Evolutionary conservation across 345 rosid species (phyloP).

Genomic region (Pistacia vera): DNA sequence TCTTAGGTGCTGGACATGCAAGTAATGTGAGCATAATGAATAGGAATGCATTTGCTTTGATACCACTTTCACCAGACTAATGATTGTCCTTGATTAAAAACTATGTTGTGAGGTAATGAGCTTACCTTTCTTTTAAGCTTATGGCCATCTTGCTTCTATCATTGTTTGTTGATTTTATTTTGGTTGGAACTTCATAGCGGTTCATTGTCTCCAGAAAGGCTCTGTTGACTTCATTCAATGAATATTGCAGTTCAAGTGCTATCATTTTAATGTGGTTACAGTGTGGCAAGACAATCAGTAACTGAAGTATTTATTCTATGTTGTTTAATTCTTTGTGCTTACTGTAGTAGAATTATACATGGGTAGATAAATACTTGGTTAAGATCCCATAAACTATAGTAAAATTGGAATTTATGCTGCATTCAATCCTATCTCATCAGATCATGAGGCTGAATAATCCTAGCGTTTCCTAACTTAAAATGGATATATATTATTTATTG

Average conservation of each 20-base stretch:
- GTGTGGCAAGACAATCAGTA: not conserved
- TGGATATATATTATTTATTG: not conserved
- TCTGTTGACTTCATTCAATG: too few relatives aligned
- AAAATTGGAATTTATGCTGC: not conserved
- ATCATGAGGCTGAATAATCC: conserved; percentile 5
- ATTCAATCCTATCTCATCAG: not conserved
- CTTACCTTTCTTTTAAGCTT: too few relatives aligned
- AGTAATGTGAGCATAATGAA: too few relatives aligned
- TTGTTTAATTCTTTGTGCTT: not conserved
- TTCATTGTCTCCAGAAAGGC: not conserved
- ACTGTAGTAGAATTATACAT: not conserved
- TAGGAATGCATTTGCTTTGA: too few relatives aligned
- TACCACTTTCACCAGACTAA: too few relatives aligned
- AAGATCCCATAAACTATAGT: not conserved
- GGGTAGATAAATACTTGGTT: not conserved
- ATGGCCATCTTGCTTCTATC: too few relatives aligned
- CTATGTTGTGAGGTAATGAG: too few relatives aligned
- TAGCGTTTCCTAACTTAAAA: not conserved
- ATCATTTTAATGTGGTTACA: not conserved
- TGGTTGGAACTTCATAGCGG: too few relatives aligned
- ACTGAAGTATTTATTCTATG: not conserved
- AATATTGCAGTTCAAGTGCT: too few relatives aligned
- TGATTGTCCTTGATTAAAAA: too few relatives aligned
- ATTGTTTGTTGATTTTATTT: too few relatives aligned
- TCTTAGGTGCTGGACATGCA: too few relatives aligned